Evolutionary conservation across 495 filamentous ascomycete genomes (phyloP).

Genomic region (Paragyromitra xinjiangensis): DNA sequence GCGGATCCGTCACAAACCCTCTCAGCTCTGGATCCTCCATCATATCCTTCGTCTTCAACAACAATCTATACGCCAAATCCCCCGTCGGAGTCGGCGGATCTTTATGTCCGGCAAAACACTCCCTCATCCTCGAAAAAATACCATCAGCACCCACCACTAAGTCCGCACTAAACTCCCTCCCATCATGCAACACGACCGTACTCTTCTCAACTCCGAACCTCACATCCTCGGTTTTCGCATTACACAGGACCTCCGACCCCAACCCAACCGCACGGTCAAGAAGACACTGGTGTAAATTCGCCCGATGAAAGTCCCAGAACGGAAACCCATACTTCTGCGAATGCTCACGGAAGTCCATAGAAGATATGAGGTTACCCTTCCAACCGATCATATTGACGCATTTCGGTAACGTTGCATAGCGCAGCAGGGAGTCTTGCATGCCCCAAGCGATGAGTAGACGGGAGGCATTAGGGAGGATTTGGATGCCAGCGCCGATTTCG

Average conservation of each 20-base stretch:
- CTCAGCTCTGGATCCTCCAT: slow-evolving; percentile 64
- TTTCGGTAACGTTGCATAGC: slow-evolving; percentile 59
- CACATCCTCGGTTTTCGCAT: slow-evolving; percentile 61
- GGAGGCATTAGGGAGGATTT: slow-evolving; percentile 67
- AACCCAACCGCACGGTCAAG: slow-evolving; percentile 65
- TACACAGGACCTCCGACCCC: slow-evolving; percentile 64
- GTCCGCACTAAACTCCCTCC: slow-evolving; percentile 61
- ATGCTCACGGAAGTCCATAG: slow-evolving; percentile 60
- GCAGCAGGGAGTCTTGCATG: slow-evolving; percentile 55
- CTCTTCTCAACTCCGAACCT: slow-evolving; percentile 58
- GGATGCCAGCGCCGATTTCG: slow-evolving; percentile 70
- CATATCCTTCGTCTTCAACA: slow-evolving; percentile 67
- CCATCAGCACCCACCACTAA: slow-evolving; percentile 70
- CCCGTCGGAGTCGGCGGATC: slow-evolving; percentile 67
- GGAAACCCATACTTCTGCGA: slow-evolving; percentile 63
- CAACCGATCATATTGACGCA: slow-evolving; percentile 61
- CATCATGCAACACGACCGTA: slow-evolving; percentile 57
- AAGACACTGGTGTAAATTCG: slow-evolving; percentile 66
- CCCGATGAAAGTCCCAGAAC: slow-evolving; percentile 69
- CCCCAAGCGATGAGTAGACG: slow-evolving; percentile 64
- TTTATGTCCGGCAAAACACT: slow-evolving; percentile 61
- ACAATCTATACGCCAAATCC: slow-evolving; percentile 72
- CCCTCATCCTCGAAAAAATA: slow-evolving; percentile 65
- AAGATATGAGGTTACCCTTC: slow-evolving; percentile 60
- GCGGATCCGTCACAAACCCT: slow-evolving; percentile 64